Percentiles rank a stretch among this genome's conserved stretches.
phyloP scores from a whole-genome alignment of 1,284 basidiomycete species.

The Malassezia vespertilionis region DNA sequence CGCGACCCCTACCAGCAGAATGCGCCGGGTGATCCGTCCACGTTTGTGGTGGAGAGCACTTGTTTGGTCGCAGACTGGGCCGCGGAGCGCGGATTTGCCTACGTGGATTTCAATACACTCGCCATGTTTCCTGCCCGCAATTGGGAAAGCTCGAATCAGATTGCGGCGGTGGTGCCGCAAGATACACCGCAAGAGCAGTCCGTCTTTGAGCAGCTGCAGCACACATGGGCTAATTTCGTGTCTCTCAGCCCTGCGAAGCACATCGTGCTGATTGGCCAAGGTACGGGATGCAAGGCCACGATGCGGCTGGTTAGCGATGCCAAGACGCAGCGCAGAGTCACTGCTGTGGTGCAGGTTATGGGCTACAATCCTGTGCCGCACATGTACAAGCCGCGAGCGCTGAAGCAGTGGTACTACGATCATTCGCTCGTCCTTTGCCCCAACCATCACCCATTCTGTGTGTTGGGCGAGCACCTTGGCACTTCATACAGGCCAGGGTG shows the following conservation, averaged over 20 bases:
- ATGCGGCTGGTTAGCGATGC: conserved; percentile 61
- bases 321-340: conserved; percentile 14
- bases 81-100: conserved; percentile 56
- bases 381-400: conserved; percentile 13
- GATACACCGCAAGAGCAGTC: conserved; percentile 45
- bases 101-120: conserved; percentile 61
- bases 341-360: conserved; percentile 27
- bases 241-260: conserved; percentile 58
- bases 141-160: no score
- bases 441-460: conserved; percentile 6
- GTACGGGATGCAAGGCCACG: conserved; percentile 64
- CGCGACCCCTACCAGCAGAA: conserved; percentile 1
- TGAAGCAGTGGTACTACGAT: conserved; percentile 11
- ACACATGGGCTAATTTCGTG: conserved; percentile 91
- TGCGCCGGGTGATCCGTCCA: not conserved
- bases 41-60: conserved; percentile 60
- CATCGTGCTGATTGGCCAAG: conserved; percentile 75
- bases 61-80: conserved; percentile 70
- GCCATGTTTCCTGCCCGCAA: conserved; percentile 1
- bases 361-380: conserved; percentile 25
- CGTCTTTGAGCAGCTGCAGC: conserved; percentile 60
- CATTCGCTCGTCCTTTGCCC: conserved; percentile 11
- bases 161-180: not conserved
- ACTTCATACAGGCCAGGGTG: conserved; percentile 13
- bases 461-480: conserved; percentile 8